These are phyloP conservation scores for Amylostereum areolatum DNA, from an alignment of 1,284 basidiomycete genomes.

Conservation along the genomic window DNA sequence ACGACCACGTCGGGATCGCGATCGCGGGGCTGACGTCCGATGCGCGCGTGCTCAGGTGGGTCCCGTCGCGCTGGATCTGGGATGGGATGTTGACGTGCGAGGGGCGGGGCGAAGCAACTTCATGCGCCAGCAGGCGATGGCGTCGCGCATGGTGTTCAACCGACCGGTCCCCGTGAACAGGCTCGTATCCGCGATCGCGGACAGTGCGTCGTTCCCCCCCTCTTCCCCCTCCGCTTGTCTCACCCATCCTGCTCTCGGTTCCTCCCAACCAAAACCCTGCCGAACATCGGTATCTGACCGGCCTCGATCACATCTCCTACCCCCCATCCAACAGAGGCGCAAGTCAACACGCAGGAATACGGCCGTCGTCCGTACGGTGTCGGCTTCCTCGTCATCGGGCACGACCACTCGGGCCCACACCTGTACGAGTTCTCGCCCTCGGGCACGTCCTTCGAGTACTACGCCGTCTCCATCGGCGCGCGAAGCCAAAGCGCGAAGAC, in stretches of 20 bases:
- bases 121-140: constrained; percentile 99
- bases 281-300: neutral
- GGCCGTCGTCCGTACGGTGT: constrained; percentile 97
- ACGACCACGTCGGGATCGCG: constrained; percentile 98
- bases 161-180: constrained; percentile 92
- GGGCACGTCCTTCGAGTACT: constrained; percentile 97
- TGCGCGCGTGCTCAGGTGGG: constrained; percentile 91
- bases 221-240: neutral
- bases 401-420: constrained; percentile 93
- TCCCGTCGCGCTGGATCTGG: neutral
- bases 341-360: constrained; percentile 99
- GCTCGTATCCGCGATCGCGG: constrained; percentile 89
- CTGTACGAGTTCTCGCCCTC: constrained; percentile 98
- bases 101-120: constrained; percentile 67
- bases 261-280: no score
- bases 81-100: neutral
- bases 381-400: constrained; percentile 95
- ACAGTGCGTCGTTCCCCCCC: constrained; percentile 56
- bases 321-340: constrained; percentile 66
- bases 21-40: constrained; percentile 98
- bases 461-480: constrained; percentile 97
- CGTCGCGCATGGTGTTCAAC: constrained; percentile 91
- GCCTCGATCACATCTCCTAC: constrained; percentile 8
- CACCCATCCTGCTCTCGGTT: no score
- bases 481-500: constrained; percentile 98